Evolutionary conservation across 2,329 filamentous ascomycete species (phyloP).

Genomic region (Aspergillus niger): DNA sequence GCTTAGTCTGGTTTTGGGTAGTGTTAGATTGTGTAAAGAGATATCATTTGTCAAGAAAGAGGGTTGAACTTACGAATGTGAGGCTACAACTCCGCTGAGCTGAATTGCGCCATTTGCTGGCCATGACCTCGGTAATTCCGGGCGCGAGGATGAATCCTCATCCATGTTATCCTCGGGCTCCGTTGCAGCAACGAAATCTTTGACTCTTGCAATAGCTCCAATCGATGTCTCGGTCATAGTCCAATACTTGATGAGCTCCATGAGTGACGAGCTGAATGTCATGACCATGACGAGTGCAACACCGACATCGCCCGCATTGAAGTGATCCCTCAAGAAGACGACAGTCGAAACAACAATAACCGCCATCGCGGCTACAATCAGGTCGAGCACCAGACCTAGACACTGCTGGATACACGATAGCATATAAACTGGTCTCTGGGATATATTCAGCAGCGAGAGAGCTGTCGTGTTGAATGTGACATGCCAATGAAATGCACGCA

Average conservation of each 20-base stretch:
- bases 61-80: no score
- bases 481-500: slow-evolving; percentile 55
- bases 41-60: no score
- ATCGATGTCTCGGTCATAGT: slow-evolving; percentile 26
- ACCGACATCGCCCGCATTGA: slow-evolving; percentile 49
- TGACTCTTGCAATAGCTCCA: slow-evolving; percentile 49
- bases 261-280: slow-evolving; percentile 36
- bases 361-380: slow-evolving; percentile 46
- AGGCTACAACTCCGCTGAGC: no score
- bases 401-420: slow-evolving; percentile 50
- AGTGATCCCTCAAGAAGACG: slow-evolving; percentile 37
- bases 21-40: neutral
- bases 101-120: no score
- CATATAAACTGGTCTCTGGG: slow-evolving; percentile 49
- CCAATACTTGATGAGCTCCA: slow-evolving; percentile 12
- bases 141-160: no score
- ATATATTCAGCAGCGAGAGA: slow-evolving; percentile 11
- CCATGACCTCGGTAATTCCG: no score
- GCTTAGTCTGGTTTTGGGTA: neutral
- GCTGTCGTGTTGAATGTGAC: slow-evolving; percentile 25
- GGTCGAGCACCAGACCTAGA: slow-evolving; percentile 45
- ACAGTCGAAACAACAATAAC: slow-evolving; percentile 47
- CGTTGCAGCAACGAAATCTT: slow-evolving; percentile 46
- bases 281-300: slow-evolving; percentile 52
- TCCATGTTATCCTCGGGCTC: slow-evolving; percentile 23